A percentile compares a stretch with the other conserved stretches of the same genome.
Evolutionary conservation across 352 stramenopile genomes (phyloP).

Genomic region (Detonula confervacea): DNA sequence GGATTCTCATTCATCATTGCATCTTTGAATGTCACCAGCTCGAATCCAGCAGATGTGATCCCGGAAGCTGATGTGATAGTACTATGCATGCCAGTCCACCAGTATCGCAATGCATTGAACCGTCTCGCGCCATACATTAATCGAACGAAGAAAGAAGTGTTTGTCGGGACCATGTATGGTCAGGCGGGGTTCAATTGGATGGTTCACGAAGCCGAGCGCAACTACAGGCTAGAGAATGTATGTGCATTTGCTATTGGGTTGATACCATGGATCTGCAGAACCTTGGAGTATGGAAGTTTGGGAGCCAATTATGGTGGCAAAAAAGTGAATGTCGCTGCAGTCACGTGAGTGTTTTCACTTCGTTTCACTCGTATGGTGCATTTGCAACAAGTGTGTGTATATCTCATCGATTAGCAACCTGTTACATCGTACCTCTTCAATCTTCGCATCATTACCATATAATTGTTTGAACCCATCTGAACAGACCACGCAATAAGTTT

Average conservation of each 20-base stretch:
- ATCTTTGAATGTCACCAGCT: too few species aligned
- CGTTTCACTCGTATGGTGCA: too few species aligned
- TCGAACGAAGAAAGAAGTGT: slow-evolving; percentile 50
- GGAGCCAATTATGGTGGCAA: slow-evolving; percentile 51
- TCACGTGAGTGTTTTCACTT: slow-evolving; percentile 21
- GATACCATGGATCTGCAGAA: slow-evolving; percentile 62
- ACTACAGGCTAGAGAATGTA: slow-evolving; percentile 42
- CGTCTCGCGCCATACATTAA: slow-evolving; percentile 51
- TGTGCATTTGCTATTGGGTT: slow-evolving; percentile 49
- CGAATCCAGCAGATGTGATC: slow-evolving; percentile 51
- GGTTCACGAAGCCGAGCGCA: slow-evolving; percentile 53
- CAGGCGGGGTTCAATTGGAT: slow-evolving; percentile 66
- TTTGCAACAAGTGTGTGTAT: too few species aligned
- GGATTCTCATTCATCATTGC: too few species aligned
- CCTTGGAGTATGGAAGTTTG: slow-evolving; percentile 36
- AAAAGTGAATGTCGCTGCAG: slow-evolving; percentile 44
- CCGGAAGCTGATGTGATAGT: slow-evolving; percentile 56
- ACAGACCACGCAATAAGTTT: slow-evolving; percentile 43
- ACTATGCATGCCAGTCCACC: slow-evolving; percentile 63
- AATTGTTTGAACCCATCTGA: too few species aligned
- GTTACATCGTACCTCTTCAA: too few species aligned
- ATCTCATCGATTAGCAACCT: background rate
- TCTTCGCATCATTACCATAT: too few species aligned
- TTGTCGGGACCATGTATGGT: slow-evolving; percentile 57
- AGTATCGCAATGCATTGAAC: slow-evolving; percentile 50